A percentile compares a stretch with the other conserved stretches of the same genome.
These are phyloP conservation scores for Aspergillus alliaceus DNA, from an alignment of 2,329 filamentous ascomycete species.

Conservation along the genomic window DNA sequence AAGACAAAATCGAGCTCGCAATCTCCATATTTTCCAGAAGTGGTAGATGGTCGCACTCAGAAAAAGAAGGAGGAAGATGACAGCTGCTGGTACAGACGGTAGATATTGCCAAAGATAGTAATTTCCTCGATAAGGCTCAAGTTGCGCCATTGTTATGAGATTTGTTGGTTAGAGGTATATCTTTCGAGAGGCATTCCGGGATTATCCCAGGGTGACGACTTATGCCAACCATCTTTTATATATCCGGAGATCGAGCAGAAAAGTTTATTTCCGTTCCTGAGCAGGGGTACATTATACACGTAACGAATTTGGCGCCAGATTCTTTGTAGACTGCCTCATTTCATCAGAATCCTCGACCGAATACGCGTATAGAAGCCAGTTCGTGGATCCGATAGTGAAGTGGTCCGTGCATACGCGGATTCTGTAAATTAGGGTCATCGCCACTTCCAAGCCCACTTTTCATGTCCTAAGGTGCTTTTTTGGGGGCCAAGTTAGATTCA, in stretches of 20 bases:
- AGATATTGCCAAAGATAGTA: constrained; percentile 30
- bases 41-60: constrained; percentile 23
- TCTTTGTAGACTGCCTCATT: not conserved
- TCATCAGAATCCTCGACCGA: not conserved
- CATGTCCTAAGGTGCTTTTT: not conserved
- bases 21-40: constrained; percentile 28
- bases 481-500: not conserved
- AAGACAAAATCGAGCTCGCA: constrained; percentile 30
- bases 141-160: constrained; percentile 16
- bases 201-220: not conserved
- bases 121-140: constrained; percentile 15
- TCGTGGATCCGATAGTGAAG: not conserved
- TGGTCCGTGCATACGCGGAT: constrained; percentile 24
- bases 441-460: not conserved
- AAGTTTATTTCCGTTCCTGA: not conserved
- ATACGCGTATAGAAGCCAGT: constrained; percentile 11
- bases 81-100: constrained; percentile 25
- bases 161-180: not conserved
- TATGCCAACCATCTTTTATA: not conserved
- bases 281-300: not conserved
- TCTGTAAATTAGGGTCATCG: not conserved
- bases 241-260: not conserved
- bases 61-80: constrained; percentile 31
- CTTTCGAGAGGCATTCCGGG: not conserved
- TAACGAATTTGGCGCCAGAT: not conserved